These are phyloP conservation scores for Pascua guehoae DNA, from an alignment of 1,284 basidiomycete species.

Conservation along the genomic window DNA sequence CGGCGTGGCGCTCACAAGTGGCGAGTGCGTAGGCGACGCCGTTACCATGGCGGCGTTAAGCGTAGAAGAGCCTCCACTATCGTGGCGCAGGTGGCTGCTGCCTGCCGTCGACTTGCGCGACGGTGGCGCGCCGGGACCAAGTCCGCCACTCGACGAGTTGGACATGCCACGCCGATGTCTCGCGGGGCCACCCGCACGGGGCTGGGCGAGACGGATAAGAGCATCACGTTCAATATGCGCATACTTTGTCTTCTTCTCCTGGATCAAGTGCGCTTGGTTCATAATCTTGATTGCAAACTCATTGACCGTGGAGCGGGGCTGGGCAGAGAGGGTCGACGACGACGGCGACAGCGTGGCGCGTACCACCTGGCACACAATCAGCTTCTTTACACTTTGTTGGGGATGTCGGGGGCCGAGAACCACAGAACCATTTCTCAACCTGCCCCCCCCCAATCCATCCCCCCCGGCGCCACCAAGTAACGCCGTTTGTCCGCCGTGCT, in stretches of 20 bases:
- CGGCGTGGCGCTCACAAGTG: neutral
- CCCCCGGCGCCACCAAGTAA: too few species aligned
- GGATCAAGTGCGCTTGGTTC: constrained; percentile 52
- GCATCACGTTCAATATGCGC: constrained; percentile 55
- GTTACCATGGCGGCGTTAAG: neutral
- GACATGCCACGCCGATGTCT: constrained; percentile 24
- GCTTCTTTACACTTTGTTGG: neutral
- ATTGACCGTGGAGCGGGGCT: neutral
- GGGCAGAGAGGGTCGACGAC: neutral
- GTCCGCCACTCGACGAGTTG: constrained; percentile 20
- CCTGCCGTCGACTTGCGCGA: neutral
- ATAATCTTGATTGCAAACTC: constrained; percentile 55
- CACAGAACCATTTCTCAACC: too few species aligned
- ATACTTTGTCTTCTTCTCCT: constrained; percentile 55
- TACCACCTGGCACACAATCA: constrained; percentile 2
- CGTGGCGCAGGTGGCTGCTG: neutral
- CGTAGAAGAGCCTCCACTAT: neutral
- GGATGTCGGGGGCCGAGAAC: too few species aligned
- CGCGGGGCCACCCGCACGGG: constrained; percentile 8
- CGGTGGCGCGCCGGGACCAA: constrained; percentile 9
- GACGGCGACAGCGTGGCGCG: constrained; percentile 1
- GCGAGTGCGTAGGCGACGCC: constrained; percentile 4
- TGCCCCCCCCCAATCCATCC: too few species aligned
- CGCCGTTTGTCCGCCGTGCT: too few species aligned
- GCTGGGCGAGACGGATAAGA: constrained; percentile 50